Evolutionary conservation across 345 rosid species (phyloP).

Genomic region (Populus tremula): DNA sequence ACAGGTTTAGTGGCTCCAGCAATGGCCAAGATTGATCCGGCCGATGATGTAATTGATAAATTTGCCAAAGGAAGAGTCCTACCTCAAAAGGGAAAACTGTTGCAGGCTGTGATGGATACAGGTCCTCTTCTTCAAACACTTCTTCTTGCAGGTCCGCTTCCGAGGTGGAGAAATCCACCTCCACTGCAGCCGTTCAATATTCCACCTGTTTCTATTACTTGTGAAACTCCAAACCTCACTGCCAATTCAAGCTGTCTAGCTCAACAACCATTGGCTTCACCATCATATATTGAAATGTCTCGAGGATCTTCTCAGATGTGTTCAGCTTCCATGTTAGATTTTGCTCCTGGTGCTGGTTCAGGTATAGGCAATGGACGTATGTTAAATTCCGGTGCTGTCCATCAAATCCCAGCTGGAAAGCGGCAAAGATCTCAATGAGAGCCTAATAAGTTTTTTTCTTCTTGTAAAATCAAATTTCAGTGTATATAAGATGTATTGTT

Average conservation of each 20-base stretch:
- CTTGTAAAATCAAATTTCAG: constrained; percentile 21
- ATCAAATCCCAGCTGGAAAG: constrained; percentile 39
- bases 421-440: constrained; percentile 61
- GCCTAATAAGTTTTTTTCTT: neutral
- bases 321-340: constrained; percentile 52
- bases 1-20: constrained; percentile 18
- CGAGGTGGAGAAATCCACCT: constrained; percentile 96
- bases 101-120: constrained; percentile 64
- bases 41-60: constrained; percentile 42
- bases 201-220: constrained; percentile 47
- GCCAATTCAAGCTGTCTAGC: constrained; percentile 6
- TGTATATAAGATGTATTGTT: constrained; percentile 33
- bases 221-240: constrained; percentile 17
- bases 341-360: constrained; percentile 32
- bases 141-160: constrained; percentile 86
- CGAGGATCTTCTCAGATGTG: constrained; percentile 39
- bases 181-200: constrained; percentile 56
- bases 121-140: constrained; percentile 82
- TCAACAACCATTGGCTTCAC: constrained; percentile 16
- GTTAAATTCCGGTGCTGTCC: constrained; percentile 24
- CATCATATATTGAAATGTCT: constrained; percentile 20
- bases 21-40: constrained; percentile 37
- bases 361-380: constrained; percentile 24
- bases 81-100: constrained; percentile 70
- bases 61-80: constrained; percentile 50